Percentiles rank a stretch among this genome's conserved stretches.
These are phyloP conservation scores for Ogataea hybrid DNA, from an alignment of 1,139 yeast species.

Conservation along the genomic window DNA sequence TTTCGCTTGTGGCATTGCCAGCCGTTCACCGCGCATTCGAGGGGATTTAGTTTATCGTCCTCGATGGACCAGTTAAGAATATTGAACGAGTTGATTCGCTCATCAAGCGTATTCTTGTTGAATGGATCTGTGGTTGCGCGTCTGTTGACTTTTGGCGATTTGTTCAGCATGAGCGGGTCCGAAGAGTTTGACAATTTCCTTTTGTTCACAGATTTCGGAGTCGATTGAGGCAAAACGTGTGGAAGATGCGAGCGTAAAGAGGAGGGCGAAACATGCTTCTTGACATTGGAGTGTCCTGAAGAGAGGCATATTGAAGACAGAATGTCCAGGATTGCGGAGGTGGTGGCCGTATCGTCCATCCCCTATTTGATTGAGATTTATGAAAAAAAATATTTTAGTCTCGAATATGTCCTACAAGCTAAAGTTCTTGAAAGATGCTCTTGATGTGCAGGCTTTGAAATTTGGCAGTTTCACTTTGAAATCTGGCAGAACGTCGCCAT, in stretches of 20 bases:
- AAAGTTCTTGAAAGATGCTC: conserved; percentile 72
- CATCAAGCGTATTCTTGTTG: conserved; percentile 21
- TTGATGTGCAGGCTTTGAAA: conserved; percentile 75
- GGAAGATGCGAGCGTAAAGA: conserved; percentile 10
- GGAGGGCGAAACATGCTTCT: conserved; percentile 15
- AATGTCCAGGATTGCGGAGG: conserved; percentile 26
- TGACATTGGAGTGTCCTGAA: conserved; percentile 18
- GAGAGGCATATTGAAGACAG: conserved; percentile 27
- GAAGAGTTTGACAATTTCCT: conserved; percentile 21
- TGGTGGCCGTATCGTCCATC: conserved; percentile 18
- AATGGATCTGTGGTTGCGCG: conserved; percentile 20
- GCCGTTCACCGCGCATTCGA: conserved; percentile 32
- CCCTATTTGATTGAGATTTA: not conserved
- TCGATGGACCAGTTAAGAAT: conserved; percentile 32
- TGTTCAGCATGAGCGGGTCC: conserved; percentile 6
- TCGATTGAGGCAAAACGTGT: conserved; percentile 4
- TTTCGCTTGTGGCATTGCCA: conserved; percentile 31
- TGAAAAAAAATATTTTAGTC: not conserved
- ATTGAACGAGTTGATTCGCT: conserved; percentile 30
- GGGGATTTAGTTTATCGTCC: conserved; percentile 25
- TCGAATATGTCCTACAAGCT: conserved; percentile 22
- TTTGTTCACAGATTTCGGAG: conserved; percentile 19
- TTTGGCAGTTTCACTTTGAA: conserved; percentile 89
- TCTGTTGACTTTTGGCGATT: conserved; percentile 7
- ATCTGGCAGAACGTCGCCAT: conserved; percentile 93